Evolutionary conservation across 305 asterid species (phyloP), one percentile per base, ranked within the genome.

Genomic region (Fraxinus nigra): DNA sequence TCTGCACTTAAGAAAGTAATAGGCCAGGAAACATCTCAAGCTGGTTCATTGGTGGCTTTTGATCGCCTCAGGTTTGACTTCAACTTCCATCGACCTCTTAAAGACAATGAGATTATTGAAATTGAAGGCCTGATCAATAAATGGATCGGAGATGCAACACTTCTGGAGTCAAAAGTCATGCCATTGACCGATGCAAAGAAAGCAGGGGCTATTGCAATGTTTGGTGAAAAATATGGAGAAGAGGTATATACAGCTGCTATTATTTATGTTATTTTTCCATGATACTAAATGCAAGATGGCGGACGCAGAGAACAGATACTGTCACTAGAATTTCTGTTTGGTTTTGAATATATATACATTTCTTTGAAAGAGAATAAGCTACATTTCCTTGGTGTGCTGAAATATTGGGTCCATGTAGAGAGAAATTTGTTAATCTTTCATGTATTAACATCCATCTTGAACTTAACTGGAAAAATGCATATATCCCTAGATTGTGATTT

Each of bases 201-300:
- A 26, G 97, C 98, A 38, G 99, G 99, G 67, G 99, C 99, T 59
- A 90, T 93, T 79, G 97, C 98, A 0, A 95, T 95, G 99, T 94
- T 95, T 88, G 99, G 99, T 75, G 99, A 95, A 90, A 94, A 95
- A 85, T 95, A 95, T 75, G 99, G 98, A 82, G 99, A 94, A 79
- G 83, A 92, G 95, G 98, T 93, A 26, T 8, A 33, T 72, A 70
- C 76, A 16, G 0, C 43, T 70, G 5, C 18, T 82, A 65, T 79
- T 61, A 32, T 80, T 37, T 16, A 76, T 56, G 76, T 24, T 72
- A 35, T 33, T 56, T 43, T 26, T 79, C 33, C 59, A 30, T 10
- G 11, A 54, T 77, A 22, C 67, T 59, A 43, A 59, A 46, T 76
- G 26, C 43, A 34, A 38, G n/a, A 10, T 70, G 8, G 26, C 24